phyloP scores from a whole-genome alignment of 352 stramenopile species.

The Phytophthora pseudosyringae region DNA sequence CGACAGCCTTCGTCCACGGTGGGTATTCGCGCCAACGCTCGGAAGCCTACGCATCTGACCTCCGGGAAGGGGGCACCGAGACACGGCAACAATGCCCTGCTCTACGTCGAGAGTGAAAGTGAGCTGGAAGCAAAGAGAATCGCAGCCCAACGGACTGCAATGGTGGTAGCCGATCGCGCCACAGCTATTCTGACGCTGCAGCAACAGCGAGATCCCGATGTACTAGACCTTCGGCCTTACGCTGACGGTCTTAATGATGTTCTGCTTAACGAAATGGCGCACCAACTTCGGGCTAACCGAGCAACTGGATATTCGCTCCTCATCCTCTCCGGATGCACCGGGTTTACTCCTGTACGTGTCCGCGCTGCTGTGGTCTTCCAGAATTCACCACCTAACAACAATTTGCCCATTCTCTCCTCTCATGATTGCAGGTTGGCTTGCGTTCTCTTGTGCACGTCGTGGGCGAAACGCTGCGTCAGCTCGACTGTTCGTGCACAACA shows the following conservation, averaged over 20 bases:
- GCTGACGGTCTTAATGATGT: constrained; percentile 57
- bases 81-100: constrained; percentile 45
- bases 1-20: constrained; percentile 9
- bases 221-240: constrained; percentile 59
- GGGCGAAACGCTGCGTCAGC: constrained; percentile 45
- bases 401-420: not conserved
- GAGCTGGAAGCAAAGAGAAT: constrained; percentile 42
- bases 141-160: constrained; percentile 38
- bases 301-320: constrained; percentile 50
- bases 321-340: constrained; percentile 61
- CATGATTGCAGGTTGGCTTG: constrained; percentile 62
- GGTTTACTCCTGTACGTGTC: constrained; percentile 47
- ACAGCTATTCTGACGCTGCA: constrained; percentile 56
- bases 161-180: constrained; percentile 51
- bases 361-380: not conserved
- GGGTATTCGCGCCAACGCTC: constrained; percentile 6
- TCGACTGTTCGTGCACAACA: constrained; percentile 60
- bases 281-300: constrained; percentile 56
- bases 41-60: constrained; percentile 15
- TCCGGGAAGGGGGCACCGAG: not conserved
- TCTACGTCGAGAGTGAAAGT: constrained; percentile 38
- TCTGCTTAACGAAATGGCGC: constrained; percentile 65
- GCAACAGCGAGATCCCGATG: constrained; percentile 55
- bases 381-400: constrained; percentile 7
- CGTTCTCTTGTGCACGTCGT: constrained; percentile 72